Evolutionary conservation across 176 grass and related monocot species (phyloP).

Genomic region (Avena sativa): DNA sequence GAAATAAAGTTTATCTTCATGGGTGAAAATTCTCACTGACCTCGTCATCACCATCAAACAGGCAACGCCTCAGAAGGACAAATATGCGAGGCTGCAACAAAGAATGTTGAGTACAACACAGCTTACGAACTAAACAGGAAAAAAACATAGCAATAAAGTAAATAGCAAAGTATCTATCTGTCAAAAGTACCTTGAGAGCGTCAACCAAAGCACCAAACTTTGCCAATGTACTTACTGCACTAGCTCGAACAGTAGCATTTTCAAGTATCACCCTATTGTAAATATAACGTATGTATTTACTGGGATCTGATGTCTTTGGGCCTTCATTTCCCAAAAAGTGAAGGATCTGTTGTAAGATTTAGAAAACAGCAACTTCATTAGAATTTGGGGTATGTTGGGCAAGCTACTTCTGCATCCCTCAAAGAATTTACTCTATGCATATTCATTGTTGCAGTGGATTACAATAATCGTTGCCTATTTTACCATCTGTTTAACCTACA

Average conservation of each 20-base stretch:
- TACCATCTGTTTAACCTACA: not conserved
- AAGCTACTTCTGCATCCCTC: not conserved
- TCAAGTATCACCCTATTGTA: constrained; percentile 99
- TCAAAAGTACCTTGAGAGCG: constrained; percentile 76
- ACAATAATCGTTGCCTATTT: not conserved
- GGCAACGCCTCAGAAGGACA: constrained; percentile 87
- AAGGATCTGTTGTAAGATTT: constrained; percentile 70
- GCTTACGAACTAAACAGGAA: not conserved
- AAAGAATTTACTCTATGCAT: not conserved
- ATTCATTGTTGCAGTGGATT: not conserved
- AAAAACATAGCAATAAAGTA: constrained; percentile 26
- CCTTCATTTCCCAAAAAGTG: constrained; percentile 99
- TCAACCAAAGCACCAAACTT: constrained; percentile 96
- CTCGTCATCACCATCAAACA: constrained; percentile 99
- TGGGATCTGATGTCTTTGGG: constrained; percentile 93
- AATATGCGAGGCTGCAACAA: constrained; percentile 96
- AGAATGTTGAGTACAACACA: constrained; percentile 35
- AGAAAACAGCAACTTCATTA: constrained; percentile 27
- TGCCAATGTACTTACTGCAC: constrained; percentile 94
- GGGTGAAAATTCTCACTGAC: constrained; percentile 46
- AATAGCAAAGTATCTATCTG: constrained; percentile 13
- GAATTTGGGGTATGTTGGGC: not conserved
- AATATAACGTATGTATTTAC: constrained; percentile 98
- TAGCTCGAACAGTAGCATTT: constrained; percentile 98
- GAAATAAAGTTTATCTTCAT: constrained; percentile 13